Conservation (phyloP, 257 asterid genomes). For the Gentiana straminea region DNA sequence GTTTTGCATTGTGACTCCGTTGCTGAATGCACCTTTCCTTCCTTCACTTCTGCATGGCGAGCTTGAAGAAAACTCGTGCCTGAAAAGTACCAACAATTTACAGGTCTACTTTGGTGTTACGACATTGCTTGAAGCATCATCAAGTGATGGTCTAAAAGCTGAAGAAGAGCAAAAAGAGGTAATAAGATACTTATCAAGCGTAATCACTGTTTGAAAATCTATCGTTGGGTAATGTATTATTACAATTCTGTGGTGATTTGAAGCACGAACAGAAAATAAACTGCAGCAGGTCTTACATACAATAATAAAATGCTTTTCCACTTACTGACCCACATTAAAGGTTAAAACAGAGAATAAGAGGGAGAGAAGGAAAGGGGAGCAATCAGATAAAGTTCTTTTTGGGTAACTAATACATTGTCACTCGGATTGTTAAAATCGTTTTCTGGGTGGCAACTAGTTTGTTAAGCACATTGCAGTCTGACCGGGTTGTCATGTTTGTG, state of each 20-base stretch:
- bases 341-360: too few species aligned
- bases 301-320: too few species aligned
- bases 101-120: constrained; percentile 96
- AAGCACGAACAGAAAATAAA: too few species aligned
- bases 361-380: too few species aligned
- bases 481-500: constrained; percentile 13
- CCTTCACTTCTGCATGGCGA: not conserved
- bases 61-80: not conserved
- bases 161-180: constrained; percentile 98
- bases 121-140: constrained; percentile 79
- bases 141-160: constrained; percentile 61
- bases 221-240: not conserved
- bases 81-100: constrained; percentile 5
- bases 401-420: not conserved
- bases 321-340: too few species aligned
- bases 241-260: not conserved
- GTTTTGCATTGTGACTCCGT: not conserved
- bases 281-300: too few species aligned
- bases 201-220: not conserved
- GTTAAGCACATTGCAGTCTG: not conserved
- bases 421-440: not conserved
- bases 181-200: not conserved
- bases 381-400: too few species aligned
- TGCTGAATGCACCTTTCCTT: too few species aligned
- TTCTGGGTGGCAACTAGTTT: not conserved